These are phyloP conservation scores for Cladobotryum mycophilum DNA, from an alignment of 2,329 filamentous ascomycete genomes.

Conservation along the genomic window DNA sequence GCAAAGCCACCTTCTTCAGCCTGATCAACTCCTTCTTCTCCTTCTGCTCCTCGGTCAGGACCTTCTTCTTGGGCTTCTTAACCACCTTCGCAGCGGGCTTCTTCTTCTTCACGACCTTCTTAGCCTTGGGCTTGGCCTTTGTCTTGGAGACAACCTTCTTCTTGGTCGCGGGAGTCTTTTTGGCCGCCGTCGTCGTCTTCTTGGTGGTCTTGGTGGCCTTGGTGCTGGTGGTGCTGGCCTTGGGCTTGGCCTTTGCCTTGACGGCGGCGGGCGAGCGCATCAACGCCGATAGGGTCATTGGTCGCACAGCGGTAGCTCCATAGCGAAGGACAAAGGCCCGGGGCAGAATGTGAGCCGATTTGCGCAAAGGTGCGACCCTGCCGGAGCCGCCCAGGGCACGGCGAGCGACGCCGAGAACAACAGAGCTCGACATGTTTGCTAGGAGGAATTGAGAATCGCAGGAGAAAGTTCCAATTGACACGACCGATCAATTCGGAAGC, in stretches of 20 bases:
- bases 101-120: conserved; percentile 20
- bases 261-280: conserved; percentile 20
- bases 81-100: conserved; percentile 20
- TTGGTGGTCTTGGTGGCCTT: conserved; percentile 16
- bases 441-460: conserved; percentile 8
- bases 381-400: conserved; percentile 21
- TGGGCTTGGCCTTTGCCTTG: conserved; percentile 14
- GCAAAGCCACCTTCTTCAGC: conserved; percentile 37
- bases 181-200: conserved; percentile 14
- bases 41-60: conserved; percentile 33
- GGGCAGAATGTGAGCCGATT: conserved; percentile 15
- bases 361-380: conserved; percentile 14
- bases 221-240: conserved; percentile 19
- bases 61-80: conserved; percentile 27
- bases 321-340: conserved; percentile 13
- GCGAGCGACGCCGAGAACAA: conserved; percentile 33
- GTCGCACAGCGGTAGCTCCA: conserved; percentile 19
- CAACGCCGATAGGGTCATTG: conserved; percentile 27
- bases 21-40: conserved; percentile 25
- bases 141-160: conserved; percentile 15
- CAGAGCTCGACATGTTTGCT: conserved; percentile 34
- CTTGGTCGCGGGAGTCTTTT: conserved; percentile 15
- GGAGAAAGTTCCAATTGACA: neutral
- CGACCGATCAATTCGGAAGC: no score
- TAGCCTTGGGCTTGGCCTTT: conserved; percentile 18